Percentiles rank a stretch among this genome's conserved stretches.
Conservation (phyloP, 331 rosid species). For the Rosa hybrid region DNA sequence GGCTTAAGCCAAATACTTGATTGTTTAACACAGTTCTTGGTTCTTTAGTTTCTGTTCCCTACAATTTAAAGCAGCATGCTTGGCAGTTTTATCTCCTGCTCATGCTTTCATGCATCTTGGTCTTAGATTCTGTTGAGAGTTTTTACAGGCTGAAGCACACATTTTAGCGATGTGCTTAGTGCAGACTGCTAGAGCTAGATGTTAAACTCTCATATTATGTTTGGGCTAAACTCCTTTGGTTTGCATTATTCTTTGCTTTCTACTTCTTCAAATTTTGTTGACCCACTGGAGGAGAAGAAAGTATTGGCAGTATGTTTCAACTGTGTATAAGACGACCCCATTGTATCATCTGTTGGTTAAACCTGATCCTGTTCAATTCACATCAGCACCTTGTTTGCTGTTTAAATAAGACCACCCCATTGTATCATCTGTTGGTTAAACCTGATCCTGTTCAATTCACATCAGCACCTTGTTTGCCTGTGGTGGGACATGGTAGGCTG, state of each 20-base stretch:
- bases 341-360: background rate
- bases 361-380: slow-evolving; percentile 1
- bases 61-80: background rate
- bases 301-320: background rate
- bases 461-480: background rate
- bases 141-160: slow-evolving; percentile 12
- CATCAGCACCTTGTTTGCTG: background rate
- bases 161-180: background rate
- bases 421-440: slow-evolving; percentile 3
- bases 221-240: background rate
- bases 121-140: background rate
- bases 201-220: background rate
- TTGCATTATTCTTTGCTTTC: background rate
- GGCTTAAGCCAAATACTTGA: background rate
- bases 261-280: background rate
- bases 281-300: slow-evolving; percentile 6
- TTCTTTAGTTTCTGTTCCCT: background rate
- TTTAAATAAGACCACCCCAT: background rate
- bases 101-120: background rate
- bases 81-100: slow-evolving; percentile 1
- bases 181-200: slow-evolving; percentile 2
- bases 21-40: slow-evolving; percentile 1
- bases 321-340: background rate
- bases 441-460: slow-evolving; percentile 3
- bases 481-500: background rate